A percentile compares a stretch with the other conserved stretches of the same genome.
Conservation (phyloP, 495 filamentous ascomycete species). For the Penicillium cosmopolitanum region DNA sequence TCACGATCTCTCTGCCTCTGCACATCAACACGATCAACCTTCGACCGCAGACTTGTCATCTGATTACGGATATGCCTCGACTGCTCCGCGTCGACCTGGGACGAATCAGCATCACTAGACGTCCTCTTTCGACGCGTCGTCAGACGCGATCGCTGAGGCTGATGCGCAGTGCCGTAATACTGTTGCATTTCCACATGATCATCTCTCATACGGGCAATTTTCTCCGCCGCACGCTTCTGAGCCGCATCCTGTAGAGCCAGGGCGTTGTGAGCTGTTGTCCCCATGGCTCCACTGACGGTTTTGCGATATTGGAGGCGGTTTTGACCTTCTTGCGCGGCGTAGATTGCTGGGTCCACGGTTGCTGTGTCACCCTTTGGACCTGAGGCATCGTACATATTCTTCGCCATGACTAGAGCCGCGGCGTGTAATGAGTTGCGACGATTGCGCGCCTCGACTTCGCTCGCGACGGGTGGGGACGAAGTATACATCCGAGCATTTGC, state of each 20-base stretch:
- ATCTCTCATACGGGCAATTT: constrained; percentile 76
- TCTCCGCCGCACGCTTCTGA: constrained; percentile 80
- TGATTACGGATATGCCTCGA: constrained; percentile 76
- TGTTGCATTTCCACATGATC: constrained; percentile 69
- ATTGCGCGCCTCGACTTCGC: constrained; percentile 73
- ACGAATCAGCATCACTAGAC: constrained; percentile 67
- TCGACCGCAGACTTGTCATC: constrained; percentile 74
- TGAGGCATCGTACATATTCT: constrained; percentile 73
- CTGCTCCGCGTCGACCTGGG: constrained; percentile 65
- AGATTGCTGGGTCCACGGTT: constrained; percentile 29
- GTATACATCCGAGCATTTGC: constrained; percentile 70
- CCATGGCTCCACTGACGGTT: constrained; percentile 36
- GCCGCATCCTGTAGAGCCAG: constrained; percentile 79
- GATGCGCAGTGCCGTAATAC: constrained; percentile 68
- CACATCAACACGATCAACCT: constrained; percentile 69
- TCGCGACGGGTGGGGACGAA: constrained; percentile 69
- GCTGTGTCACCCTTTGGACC: constrained; percentile 44
- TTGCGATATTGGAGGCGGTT: constrained; percentile 42
- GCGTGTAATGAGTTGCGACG: constrained; percentile 72
- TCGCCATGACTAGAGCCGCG: constrained; percentile 85
- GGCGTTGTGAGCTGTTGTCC: constrained; percentile 43
- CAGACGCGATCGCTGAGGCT: constrained; percentile 53
- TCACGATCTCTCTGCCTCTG: constrained; percentile 77
- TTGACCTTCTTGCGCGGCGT: constrained; percentile 45
- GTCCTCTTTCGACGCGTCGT: constrained; percentile 66